These are phyloP conservation scores for Pyracantha coccinea DNA, from an alignment of 331 rosid genomes.

Conservation along the genomic window DNA sequence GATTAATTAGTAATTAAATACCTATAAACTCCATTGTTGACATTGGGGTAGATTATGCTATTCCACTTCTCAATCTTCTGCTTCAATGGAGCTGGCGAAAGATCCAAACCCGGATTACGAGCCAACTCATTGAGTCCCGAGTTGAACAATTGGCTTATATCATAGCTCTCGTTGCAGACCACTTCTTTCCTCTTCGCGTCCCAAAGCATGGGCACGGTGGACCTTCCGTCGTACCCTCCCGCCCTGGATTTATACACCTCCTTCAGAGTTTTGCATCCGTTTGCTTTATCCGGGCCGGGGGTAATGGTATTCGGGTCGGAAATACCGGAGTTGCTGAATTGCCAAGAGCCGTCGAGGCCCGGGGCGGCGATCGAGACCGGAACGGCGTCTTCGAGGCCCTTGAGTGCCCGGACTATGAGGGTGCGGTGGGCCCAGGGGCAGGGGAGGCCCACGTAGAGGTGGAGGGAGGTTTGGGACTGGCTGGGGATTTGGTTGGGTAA, in stretches of 20 bases:
- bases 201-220: conserved; percentile 87
- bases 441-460: conserved; percentile 77
- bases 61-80: conserved; percentile 70
- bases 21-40: conserved; percentile 90
- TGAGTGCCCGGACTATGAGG: conserved; percentile 71
- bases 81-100: conserved; percentile 53
- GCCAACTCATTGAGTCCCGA: conserved; percentile 62
- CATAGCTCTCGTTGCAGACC: conserved; percentile 79
- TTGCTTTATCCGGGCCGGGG: conserved; percentile 55
- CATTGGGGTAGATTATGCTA: conserved; percentile 59
- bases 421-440: conserved; percentile 99
- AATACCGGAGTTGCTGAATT: conserved; percentile 24
- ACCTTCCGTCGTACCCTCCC: conserved; percentile 69
- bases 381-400: conserved; percentile 70
- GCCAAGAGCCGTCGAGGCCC: conserved; percentile 83
- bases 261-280: conserved; percentile 48
- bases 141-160: conserved; percentile 58
- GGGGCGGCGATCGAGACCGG: conserved; percentile 68
- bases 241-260: conserved; percentile 50
- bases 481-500: conserved; percentile 8
- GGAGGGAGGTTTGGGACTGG: conserved; percentile 23
- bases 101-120: conserved; percentile 51
- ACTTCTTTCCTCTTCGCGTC: conserved; percentile 37
- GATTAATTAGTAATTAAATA: neutral
- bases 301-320: conserved; percentile 6